Conservation (phyloP, 257 asterid genomes). For the Solanum pennellii region DNA sequence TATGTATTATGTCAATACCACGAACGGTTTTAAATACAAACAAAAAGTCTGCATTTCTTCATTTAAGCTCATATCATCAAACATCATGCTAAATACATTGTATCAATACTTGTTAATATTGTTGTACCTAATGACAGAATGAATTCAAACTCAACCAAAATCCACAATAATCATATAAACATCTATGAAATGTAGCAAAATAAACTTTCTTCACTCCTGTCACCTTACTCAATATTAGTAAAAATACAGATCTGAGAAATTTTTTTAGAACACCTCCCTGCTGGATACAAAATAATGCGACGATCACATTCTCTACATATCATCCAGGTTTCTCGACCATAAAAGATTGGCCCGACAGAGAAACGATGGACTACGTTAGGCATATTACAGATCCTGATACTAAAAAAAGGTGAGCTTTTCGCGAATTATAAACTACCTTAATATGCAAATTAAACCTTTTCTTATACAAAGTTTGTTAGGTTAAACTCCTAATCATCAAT, state of each 20-base stretch:
- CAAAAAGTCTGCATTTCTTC: not conserved
- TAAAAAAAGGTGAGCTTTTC: not conserved
- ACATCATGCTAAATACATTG: not conserved
- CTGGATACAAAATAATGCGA: not conserved
- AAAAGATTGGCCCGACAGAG: slow-evolving; percentile 33
- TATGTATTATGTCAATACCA: not conserved
- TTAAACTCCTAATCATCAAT: slow-evolving; percentile 27
- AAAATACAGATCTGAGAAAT: not conserved
- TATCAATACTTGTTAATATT: not conserved
- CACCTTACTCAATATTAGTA: not conserved
- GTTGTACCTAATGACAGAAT: not conserved
- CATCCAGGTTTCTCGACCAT: slow-evolving; percentile 38
- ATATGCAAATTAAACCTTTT: slow-evolving; percentile 21
- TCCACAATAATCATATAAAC: not conserved
- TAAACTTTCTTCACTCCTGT: not conserved
- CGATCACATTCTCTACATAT: slow-evolving; percentile 7
- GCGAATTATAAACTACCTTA: slow-evolving; percentile 30
- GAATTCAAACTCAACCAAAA: not conserved
- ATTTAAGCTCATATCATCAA: not conserved
- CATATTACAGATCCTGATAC: slow-evolving; percentile 10
- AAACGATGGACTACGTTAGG: slow-evolving; percentile 15
- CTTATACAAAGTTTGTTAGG: slow-evolving; percentile 32
- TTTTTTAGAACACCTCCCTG: not conserved
- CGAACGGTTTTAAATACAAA: not conserved
- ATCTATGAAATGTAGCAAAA: not conserved